Evolutionary conservation across 768 basidiomycete genomes (phyloP).

Genomic region (Boletus pseudo-olivaceus): DNA sequence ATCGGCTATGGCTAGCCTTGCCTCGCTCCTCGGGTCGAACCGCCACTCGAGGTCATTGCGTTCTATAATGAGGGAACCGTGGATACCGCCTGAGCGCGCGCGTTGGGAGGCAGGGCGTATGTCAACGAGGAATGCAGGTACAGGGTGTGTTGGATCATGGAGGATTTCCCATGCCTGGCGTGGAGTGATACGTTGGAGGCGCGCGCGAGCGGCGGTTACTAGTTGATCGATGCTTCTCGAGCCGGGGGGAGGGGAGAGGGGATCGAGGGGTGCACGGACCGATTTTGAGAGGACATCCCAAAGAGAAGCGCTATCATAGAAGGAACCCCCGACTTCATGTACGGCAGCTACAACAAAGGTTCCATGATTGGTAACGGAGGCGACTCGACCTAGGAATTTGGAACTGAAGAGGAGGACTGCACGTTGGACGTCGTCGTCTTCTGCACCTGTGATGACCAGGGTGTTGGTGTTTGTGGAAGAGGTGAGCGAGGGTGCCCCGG

Average conservation of each 20-base stretch:
- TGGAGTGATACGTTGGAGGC: constrained; percentile 61
- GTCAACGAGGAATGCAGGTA: constrained; percentile 73
- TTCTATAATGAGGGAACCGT: constrained; percentile 69
- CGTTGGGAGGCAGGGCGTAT: constrained; percentile 68
- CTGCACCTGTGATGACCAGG: constrained; percentile 58
- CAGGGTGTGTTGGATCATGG: constrained; percentile 45
- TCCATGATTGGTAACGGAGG: constrained; percentile 35
- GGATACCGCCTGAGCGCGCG: constrained; percentile 52
- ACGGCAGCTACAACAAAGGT: constrained; percentile 43
- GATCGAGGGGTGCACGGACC: constrained; percentile 55
- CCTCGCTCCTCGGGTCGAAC: constrained; percentile 65
- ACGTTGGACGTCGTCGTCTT: constrained; percentile 55
- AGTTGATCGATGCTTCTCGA: constrained; percentile 57
- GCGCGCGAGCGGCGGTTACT: constrained; percentile 55
- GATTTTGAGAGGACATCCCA: constrained; percentile 71
- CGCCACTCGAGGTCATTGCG: constrained; percentile 78
- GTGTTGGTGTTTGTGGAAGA: constrained; percentile 33
- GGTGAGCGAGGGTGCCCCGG: constrained; percentile 34
- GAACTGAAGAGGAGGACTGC: constrained; percentile 61
- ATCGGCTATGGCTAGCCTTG: constrained; percentile 63
- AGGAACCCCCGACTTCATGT: constrained; percentile 49
- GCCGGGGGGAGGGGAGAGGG: constrained; percentile 59
- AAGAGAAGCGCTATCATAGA: constrained; percentile 63
- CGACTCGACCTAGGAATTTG: constrained; percentile 67
- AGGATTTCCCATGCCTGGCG: constrained; percentile 60